Base-by-base conservation (phyloP, 2,329 filamentous ascomycete species). In the Chrysosporium keratinophilum region DNA sequence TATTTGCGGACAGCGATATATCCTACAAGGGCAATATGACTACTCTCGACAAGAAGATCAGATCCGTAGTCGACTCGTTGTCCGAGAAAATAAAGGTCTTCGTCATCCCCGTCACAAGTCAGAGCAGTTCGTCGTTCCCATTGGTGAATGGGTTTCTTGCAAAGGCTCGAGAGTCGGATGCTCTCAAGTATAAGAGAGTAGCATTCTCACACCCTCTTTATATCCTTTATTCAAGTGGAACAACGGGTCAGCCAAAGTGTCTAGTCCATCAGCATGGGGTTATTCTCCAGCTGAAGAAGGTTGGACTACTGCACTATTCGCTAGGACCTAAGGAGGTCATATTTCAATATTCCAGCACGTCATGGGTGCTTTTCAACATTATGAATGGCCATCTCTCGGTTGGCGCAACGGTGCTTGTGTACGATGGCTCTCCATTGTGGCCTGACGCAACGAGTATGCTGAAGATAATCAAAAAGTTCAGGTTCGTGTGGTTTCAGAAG, bases 331-430 rank as follows among this genome's bases (percentile, higher is more conserved):
- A 63, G 9, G 69, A 71, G 43, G 62, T 72, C 6, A 69, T 75
- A 23, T 68, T 76, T 54, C 73, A 76, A 55, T 76, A 74, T 60
- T 70, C 67, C 4, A 72, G 66, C 42, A 75, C 73, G 1, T 72
- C 71, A 5, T 76, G 74, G 74, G 68, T 75, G 1, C 65, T 75
- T n/a, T 74, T 69, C 62, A 72, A 73, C 58, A 67, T 72, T 41
- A 71, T 73, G 69, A 67, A 70, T 52, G 69, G 69, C 28, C 67
- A 73, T 57, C 62, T 73, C n/a, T 65, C 68, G 11, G 66, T 66
- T 28, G 71, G 72, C n/a, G 66, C 55, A 39, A 54, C 55, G 2
- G n/a, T 54, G 7, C 17, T 57, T 9, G 65, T 70, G 44, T 76
- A 74, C 61, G 71, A 74, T 53, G 73, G 73, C 17, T 70, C 67